Base-by-base conservation (phyloP, 2,329 filamentous ascomycete species). In the Ophiocordyceps camponoti-saundersi region DNA sequence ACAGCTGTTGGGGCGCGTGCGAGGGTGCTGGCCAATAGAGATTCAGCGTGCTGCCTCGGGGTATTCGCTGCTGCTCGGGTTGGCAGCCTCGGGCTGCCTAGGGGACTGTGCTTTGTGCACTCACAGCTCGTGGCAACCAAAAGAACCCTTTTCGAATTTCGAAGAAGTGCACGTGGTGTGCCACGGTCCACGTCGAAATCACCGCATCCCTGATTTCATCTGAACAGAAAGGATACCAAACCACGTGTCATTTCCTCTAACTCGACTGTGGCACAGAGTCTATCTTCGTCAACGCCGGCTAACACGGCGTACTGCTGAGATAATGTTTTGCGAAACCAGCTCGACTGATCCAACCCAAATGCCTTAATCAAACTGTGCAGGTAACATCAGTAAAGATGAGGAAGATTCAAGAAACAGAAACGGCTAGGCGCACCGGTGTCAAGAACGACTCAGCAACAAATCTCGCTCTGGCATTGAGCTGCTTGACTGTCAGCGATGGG, bases 371-470 rank as follows among this genome's bases (percentile, higher is more conserved):
- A 64, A 64, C 62, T 64, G 42, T 2, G 15, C 11, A 13, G 10
- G 6, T 11, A 40, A n/a, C 22, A n/a, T 43, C 26, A n/a, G 36
- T n/a, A 32, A 18, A 12, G 16, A 21, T 22, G 6, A n/a, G 21
- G 18, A n/a, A 11, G 18, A 29, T 29, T 3, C 2, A 12, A 23
- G 2, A 12, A 23, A 13, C 21, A n/a, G 44, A 23, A n/a, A 6
- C 6, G 16, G 12, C 16, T 40, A 21, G 42, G 46, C 41, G 62
- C 73, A 92, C 85, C 50, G 90, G 92, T 61, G 90, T 95, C 66
- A 98, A 69, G 75, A 98, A 42, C 11, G 40, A 42, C 21, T 42
- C 40, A 15, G 40, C 40, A 6, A 42, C 40, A 21, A 42, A 42
- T 42, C 40, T 42, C 40, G 40, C 40, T 23, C 40, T 42, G 6